A percentile compares a stretch with the other conserved stretches of the same genome.
These are phyloP conservation scores for Zopfochytrium polystomum DNA, from an alignment of 371 early-diverging fungal species.

Conservation along the genomic window DNA sequence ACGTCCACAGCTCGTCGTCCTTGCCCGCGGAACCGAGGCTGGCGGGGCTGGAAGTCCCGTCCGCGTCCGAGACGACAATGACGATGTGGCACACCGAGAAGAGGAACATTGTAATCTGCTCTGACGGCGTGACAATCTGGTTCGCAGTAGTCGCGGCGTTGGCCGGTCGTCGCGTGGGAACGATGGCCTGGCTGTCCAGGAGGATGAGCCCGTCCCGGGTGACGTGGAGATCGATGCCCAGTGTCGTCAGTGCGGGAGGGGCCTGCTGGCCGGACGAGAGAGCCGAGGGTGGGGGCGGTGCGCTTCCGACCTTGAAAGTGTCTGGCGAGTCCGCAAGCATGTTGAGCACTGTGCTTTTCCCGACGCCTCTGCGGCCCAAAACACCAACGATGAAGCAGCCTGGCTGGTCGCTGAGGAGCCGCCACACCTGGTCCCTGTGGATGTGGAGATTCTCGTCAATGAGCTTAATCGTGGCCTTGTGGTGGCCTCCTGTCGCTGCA, in stretches of 20 bases:
- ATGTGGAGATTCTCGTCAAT: no score
- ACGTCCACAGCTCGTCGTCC: conserved; percentile 46
- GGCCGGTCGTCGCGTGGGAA: not conserved
- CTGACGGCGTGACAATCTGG: conserved; percentile 1
- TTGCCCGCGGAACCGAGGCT: conserved; percentile 18
- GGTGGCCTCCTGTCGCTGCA: no score
- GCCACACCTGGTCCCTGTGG: no score
- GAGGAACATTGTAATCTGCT: conserved; percentile 57
- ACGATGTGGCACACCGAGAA: conserved; percentile 68
- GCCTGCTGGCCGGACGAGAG: conserved; percentile 45
- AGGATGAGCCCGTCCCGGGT: conserved; percentile 68
- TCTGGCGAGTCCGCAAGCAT: conserved; percentile 43
- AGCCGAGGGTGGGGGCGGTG: conserved; percentile 24
- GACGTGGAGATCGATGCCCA: conserved; percentile 68
- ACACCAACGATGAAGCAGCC: conserved; percentile 76
- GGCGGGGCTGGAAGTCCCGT: no score
- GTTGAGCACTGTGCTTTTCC: conserved; percentile 69
- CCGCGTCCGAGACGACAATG: conserved; percentile 57
- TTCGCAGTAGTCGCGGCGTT: not conserved
- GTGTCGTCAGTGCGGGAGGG: conserved; percentile 14
- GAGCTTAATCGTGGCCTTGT: no score
- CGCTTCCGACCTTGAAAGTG: conserved; percentile 1
- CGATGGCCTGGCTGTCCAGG: conserved; percentile 65
- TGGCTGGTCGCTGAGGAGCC: conserved; percentile 56
- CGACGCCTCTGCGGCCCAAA: conserved; percentile 66